Evolutionary conservation across 345 rosid genomes (phyloP).

Genomic region (Lagerstroemia speciosa): DNA sequence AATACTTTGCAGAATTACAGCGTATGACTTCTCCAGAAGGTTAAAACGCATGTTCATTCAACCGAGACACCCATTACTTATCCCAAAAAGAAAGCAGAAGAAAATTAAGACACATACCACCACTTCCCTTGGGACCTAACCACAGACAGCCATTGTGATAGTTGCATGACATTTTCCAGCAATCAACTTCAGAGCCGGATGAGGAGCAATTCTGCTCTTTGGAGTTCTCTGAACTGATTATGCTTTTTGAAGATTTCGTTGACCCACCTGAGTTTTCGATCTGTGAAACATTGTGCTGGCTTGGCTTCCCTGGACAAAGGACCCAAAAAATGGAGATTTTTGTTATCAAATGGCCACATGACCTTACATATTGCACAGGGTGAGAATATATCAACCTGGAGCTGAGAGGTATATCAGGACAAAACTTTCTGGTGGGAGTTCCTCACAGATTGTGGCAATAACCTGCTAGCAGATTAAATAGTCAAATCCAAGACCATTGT

Average conservation of each 20-base stretch:
- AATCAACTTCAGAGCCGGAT: conserved; percentile 46
- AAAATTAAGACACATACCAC: conserved; percentile 41
- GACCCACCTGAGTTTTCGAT: conserved; percentile 50
- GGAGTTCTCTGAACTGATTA: conserved; percentile 34
- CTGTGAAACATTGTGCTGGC: conserved; percentile 24
- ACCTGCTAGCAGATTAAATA: conserved; percentile 39
- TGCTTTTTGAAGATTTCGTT: conserved; percentile 51
- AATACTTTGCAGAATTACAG: background rate
- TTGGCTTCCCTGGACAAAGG: conserved; percentile 48
- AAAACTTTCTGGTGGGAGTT: conserved; percentile 74
- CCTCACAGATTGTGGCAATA: conserved; percentile 81
- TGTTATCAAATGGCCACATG: conserved; percentile 10
- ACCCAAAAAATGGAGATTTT: background rate
- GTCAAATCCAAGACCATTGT: background rate
- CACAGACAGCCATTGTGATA: conserved; percentile 41
- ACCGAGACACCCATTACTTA: background rate
- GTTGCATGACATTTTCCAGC: conserved; percentile 32
- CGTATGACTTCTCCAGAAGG: background rate
- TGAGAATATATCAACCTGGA: conserved; percentile 45
- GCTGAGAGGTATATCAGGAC: conserved; percentile 79
- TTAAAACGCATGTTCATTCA: background rate
- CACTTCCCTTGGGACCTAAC: conserved; percentile 68
- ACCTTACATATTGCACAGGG: background rate
- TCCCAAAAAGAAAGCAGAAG: background rate
- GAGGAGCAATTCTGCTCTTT: conserved; percentile 38